Evolutionary conservation across 2,329 filamentous ascomycete species (phyloP).

Genomic region (Fusarium sp.): DNA sequence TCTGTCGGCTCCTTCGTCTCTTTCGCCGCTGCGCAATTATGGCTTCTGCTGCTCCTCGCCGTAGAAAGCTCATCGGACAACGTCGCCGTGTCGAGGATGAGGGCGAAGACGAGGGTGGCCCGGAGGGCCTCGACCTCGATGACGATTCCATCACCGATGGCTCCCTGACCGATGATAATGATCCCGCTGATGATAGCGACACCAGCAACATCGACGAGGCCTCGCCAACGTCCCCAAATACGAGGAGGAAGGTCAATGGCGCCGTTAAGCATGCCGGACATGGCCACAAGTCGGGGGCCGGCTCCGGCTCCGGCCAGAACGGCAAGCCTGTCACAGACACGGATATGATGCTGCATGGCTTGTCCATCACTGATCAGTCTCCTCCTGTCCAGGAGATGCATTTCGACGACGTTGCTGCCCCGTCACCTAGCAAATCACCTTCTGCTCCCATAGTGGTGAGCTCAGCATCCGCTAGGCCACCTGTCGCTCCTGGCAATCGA

Average conservation of each 20-base stretch:
- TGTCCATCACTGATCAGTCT: conserved; percentile 60
- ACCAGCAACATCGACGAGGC: conserved; percentile 72
- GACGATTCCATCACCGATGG: conserved; percentile 76
- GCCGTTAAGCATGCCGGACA: conserved; percentile 52
- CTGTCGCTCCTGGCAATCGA: conserved; percentile 74
- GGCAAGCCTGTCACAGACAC: conserved; percentile 62
- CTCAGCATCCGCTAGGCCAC: conserved; percentile 62
- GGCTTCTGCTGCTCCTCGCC: conserved; percentile 60
- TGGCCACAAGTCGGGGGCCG: conserved; percentile 53
- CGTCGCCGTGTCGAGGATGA: conserved; percentile 78
- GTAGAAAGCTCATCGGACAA: conserved; percentile 75
- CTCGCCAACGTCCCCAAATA: conserved; percentile 62
- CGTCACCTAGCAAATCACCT: conserved; percentile 57
- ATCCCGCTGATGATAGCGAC: conserved; percentile 71
- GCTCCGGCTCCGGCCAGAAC: conserved; percentile 52
- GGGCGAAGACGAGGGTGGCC: conserved; percentile 74
- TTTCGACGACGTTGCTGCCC: conserved; percentile 58
- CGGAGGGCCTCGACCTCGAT: conserved; percentile 68
- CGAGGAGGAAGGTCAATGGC: conserved; percentile 59
- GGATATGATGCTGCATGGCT: conserved; percentile 69
- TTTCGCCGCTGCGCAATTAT: conserved; percentile 49
- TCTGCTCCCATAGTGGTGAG: conserved; percentile 67
- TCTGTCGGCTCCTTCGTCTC: conserved; percentile 49
- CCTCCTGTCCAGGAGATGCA: conserved; percentile 60
- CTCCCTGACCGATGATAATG: conserved; percentile 73